A percentile compares a stretch with the other conserved stretches of the same genome.
Conservation (phyloP, 495 filamentous ascomycete genomes). For the Eremomyces bilateralis region DNA sequence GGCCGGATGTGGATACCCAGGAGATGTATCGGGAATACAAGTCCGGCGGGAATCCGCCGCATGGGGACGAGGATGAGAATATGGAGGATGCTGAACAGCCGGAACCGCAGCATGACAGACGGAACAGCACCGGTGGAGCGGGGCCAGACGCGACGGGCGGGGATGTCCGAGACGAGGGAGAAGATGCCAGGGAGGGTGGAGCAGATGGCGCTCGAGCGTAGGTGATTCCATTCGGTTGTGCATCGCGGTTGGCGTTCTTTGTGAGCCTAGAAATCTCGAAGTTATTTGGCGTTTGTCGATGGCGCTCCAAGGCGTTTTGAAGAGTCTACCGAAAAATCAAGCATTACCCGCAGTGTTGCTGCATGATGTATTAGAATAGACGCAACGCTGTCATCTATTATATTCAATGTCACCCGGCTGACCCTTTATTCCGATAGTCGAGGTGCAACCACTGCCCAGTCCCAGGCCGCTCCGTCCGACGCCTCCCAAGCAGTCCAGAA, state of each 20-base stretch:
- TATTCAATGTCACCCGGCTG: too few relatives aligned
- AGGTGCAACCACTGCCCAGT: too few relatives aligned
- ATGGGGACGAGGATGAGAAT: constrained; percentile 48
- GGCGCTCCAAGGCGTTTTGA: background rate
- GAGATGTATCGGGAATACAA: constrained; percentile 24
- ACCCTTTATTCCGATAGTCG: too few relatives aligned
- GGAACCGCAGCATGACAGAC: constrained; percentile 35
- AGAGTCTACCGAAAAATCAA: background rate
- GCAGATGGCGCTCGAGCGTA: constrained; percentile 98
- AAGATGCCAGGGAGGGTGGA: constrained; percentile 69
- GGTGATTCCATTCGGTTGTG: constrained; percentile 28
- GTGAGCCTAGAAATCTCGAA: too few relatives aligned
- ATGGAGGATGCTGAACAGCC: constrained; percentile 69
- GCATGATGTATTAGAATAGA: too few relatives aligned
- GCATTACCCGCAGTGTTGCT: constrained; percentile 1
- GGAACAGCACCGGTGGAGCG: constrained; percentile 48
- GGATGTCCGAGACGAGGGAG: constrained; percentile 75
- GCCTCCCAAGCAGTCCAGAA: constrained; percentile 54
- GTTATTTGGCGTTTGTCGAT: constrained; percentile 1
- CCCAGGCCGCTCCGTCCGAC: constrained; percentile 25
- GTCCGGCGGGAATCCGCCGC: constrained; percentile 23
- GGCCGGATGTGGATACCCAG: constrained; percentile 36
- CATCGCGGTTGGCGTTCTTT: background rate
- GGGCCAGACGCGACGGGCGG: constrained; percentile 72
- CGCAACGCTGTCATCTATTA: too few relatives aligned